Conservation (phyloP, 106 monocot genomes). For the Phalaenopsis aphrodite region DNA sequence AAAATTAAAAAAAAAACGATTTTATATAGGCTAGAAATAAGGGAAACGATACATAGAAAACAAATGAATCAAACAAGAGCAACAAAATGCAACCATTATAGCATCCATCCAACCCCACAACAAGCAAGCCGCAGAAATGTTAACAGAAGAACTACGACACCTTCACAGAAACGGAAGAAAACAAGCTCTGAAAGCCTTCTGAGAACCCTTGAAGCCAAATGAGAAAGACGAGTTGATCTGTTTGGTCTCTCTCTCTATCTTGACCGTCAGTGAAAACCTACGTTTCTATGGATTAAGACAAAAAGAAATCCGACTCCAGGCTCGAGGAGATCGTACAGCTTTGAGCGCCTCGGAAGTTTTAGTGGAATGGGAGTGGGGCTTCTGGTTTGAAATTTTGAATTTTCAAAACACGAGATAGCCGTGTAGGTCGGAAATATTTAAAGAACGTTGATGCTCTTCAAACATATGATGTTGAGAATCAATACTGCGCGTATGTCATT, state of each 20-base stretch:
- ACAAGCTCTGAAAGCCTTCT: background rate
- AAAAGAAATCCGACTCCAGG: background rate
- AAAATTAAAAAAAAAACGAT: background rate
- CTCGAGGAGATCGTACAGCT: background rate
- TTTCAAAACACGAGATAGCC: background rate
- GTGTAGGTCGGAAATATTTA: background rate
- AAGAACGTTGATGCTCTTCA: too few relatives aligned
- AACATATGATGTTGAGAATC: too few relatives aligned
- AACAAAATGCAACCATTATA: background rate
- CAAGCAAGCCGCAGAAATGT: too few relatives aligned
- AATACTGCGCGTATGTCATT: too few relatives aligned
- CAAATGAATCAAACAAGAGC: background rate
- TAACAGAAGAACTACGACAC: background rate
- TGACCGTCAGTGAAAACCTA: background rate
- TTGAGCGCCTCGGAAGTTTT: background rate
- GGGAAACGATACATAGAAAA: background rate
- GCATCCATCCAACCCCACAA: background rate
- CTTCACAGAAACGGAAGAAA: background rate
- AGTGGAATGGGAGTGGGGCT: background rate
- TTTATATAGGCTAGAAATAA: background rate
- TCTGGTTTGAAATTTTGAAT: background rate
- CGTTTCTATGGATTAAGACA: background rate
- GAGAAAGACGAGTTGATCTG: background rate
- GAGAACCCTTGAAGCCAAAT: background rate
- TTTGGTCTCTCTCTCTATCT: background rate